A percentile compares a stretch with the other conserved stretches of the same genome.
phyloP scores from a whole-genome alignment of 1,284 basidiomycete genomes.

The Amylostereum areolatum region DNA sequence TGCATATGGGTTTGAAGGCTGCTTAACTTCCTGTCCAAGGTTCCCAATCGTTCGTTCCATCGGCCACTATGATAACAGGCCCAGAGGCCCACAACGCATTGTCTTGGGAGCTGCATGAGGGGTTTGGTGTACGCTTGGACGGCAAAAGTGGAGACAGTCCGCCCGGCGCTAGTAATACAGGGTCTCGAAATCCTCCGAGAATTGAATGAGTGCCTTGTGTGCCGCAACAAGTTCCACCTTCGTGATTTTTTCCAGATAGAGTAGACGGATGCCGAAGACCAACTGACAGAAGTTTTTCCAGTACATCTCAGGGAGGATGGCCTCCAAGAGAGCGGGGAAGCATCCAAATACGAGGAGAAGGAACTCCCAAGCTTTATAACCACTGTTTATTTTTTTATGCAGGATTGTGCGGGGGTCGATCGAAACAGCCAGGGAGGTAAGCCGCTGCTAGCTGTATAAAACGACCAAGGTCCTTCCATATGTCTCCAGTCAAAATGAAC shows the following conservation, averaged over 20 bases:
- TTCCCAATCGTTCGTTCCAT: conserved; percentile 20
- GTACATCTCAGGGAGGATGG: conserved; percentile 18
- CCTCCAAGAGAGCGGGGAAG: conserved; percentile 22
- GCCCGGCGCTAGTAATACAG: conserved; percentile 19
- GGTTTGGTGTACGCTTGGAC: conserved; percentile 23
- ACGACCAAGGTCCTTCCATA: too few relatives aligned
- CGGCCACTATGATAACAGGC: conserved; percentile 16
- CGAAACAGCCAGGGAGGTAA: too few relatives aligned
- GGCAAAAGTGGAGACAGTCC: conserved; percentile 25
- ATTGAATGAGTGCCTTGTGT: conserved; percentile 13
- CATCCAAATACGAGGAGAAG: conserved; percentile 26
- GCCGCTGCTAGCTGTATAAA: too few relatives aligned
- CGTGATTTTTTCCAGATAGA: conserved; percentile 17
- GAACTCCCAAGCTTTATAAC: too few relatives aligned
- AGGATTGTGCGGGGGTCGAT: too few relatives aligned
- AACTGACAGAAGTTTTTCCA: conserved; percentile 21
- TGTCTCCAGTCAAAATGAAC: too few relatives aligned
- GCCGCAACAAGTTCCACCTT: conserved; percentile 9
- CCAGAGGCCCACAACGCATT: conserved; percentile 18
- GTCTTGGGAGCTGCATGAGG: conserved; percentile 20
- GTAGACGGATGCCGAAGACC: conserved; percentile 15
- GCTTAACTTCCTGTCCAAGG: conserved; percentile 15
- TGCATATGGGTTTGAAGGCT: conserved; percentile 16
- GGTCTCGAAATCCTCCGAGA: conserved; percentile 21
- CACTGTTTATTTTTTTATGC: too few relatives aligned